A percentile compares a stretch with the other conserved stretches of the same genome.
These are phyloP conservation scores for Spongiforma sp. DNA, from an alignment of 1,284 basidiomycete genomes.

Conservation along the genomic window DNA sequence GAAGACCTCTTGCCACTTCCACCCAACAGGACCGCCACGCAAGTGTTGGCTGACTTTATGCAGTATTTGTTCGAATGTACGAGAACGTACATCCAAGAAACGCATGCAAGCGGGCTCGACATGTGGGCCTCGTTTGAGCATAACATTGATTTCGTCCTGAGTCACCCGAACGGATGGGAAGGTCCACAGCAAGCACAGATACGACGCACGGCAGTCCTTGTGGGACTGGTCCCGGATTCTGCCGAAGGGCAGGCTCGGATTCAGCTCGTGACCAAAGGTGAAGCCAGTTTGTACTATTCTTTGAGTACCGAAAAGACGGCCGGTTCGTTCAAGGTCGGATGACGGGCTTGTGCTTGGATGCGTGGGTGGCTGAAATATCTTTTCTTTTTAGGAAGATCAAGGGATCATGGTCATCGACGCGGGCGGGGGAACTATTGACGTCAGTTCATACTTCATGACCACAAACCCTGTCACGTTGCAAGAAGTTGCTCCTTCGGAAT, in stretches of 20 bases:
- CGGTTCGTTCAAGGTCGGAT: constrained; percentile 72
- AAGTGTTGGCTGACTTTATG: constrained; percentile 80
- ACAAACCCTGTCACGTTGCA: constrained; percentile 74
- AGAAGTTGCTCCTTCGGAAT: constrained; percentile 80
- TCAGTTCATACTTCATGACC: constrained; percentile 75
- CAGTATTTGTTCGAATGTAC: constrained; percentile 75
- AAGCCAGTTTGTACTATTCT: constrained; percentile 80
- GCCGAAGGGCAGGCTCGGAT: constrained; percentile 72
- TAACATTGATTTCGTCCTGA: constrained; percentile 69
- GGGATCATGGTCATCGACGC: constrained; percentile 81
- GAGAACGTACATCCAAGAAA: constrained; percentile 72
- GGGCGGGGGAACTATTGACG: constrained; percentile 80
- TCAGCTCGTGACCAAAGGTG: constrained; percentile 79
- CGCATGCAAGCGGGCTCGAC: constrained; percentile 68
- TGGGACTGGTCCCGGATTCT: constrained; percentile 70
- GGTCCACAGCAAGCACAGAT: constrained; percentile 80
- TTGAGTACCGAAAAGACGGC: constrained; percentile 44
- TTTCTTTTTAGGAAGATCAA: constrained; percentile 57
- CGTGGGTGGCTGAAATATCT: background rate
- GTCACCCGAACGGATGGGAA: constrained; percentile 84
- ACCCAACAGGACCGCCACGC: constrained; percentile 63
- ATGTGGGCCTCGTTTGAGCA: constrained; percentile 71
- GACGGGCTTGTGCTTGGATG: constrained; percentile 67
- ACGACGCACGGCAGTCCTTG: constrained; percentile 70
- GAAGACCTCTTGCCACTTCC: no score